Base-by-base conservation (phyloP, 805 yeast genomes). In the Saccharomycopsis fodiens region DNA sequence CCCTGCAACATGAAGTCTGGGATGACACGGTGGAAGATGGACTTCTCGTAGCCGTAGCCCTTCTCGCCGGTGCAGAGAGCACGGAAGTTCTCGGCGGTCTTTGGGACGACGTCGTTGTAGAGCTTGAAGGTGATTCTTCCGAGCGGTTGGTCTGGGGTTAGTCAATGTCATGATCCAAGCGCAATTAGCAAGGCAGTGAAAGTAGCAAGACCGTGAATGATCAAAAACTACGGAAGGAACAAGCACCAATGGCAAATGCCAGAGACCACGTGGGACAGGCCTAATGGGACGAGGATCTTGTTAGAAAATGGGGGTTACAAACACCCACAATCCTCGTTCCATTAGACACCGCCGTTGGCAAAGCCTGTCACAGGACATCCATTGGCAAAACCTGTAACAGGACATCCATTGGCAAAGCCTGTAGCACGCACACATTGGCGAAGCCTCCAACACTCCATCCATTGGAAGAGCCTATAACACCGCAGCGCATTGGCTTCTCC, bases 1-100 rank as follows among this genome's bases (percentile, higher is more conserved):
- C 94, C 97, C 76, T 93, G 97, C 67, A 93, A 76, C 98, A 91
- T 91, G 78, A 93, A 93, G 69, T 85, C 82, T 61, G 96, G 96
- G 61, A 88, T 88, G 55, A 89, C 95, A 74, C 96, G 83, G 86
- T 89, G 97, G 93, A 91, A 89, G 59, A 81, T 73, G 50, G 96
- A 87, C 60, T 78, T 79, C 62, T 82, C 79, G 80, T 85, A 91
- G 58, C 97, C 97, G 66, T 73, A 86, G 52, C 97, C 97, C 77
- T 87, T 84, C 75, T 88, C 96, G 62, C 97, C 97, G 54, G 97
- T 88, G 66, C 83, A 74, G 61, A 89, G 76, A 53, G 95, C 95
- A 70, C 95, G 82, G 84, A 89, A 89, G 77, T 89, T 89, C 70
- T 85, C 94, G 56, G 94, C 82, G 54, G 97, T 89, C 78, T 87